Evolutionary conservation across 2,329 filamentous ascomycete species (phyloP), one percentile per base, ranked within the genome.

Genomic region (Sporothrix brunneoviolacea): DNA sequence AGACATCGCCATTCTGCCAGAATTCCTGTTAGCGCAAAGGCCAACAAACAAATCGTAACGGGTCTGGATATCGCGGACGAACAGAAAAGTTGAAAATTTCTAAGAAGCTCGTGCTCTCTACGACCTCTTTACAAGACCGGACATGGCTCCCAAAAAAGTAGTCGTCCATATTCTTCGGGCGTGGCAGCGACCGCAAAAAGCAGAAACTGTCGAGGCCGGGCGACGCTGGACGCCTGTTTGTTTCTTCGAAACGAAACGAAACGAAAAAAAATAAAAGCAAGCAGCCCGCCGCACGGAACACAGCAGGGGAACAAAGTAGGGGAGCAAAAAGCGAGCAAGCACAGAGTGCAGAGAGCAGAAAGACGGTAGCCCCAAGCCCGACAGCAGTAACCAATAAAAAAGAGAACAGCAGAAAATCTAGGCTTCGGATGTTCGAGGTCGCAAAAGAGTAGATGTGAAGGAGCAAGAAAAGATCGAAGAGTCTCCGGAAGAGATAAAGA

Each of bases 71-170:
- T 15, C 33, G 8, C 5, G 3, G 15, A 61, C 74, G 55, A 62
- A 80, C 78, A 60, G 77, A 74, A 57, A 79, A 82, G 57, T 81
- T 82, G 58, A 79, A 71, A 33, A 81, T 76, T 61, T 82, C 75
- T 21, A 82, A 56, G 60, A 79, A 82, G 55, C 67, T 71, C 16
- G 77, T 81, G 48, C 64, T 65, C 62, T 82, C 79, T 4, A 63
- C 54, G 42, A 80, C 74, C 28, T 68, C 66, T 19, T 64, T 69
- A 60, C 75, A 80, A 40, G 70, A 62, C 9, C 67, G 60, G 52
- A 82, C 68, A 59, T 74, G 71, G 28, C 63, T 57, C 54, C 68
- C 65, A 57, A 81, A 81, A 64, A 80, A 71, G 60, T 79, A 81
- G 58, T 81, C 74, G 61, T 82, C 78, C 78, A 82, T 81, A 22